Conservation (phyloP, 2,329 filamentous ascomycete species). For the Metarhizium anisopliae region DNA sequence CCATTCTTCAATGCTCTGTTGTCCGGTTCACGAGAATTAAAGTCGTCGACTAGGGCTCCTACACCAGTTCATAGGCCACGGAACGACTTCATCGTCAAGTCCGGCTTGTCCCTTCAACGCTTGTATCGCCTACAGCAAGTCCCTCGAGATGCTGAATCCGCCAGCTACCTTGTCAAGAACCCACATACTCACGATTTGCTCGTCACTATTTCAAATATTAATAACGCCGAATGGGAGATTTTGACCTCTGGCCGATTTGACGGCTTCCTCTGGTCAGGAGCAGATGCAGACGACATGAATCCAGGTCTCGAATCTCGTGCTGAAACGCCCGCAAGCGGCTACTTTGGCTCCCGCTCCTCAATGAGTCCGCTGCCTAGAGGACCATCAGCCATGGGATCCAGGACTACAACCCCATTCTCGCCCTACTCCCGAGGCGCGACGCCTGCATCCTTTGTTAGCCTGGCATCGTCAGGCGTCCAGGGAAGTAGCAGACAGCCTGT, state of each 20-base stretch:
- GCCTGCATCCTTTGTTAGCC: slow-evolving; percentile 49
- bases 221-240: slow-evolving; percentile 92
- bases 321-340: slow-evolving; percentile 43
- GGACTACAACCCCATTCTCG: slow-evolving; percentile 39
- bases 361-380: slow-evolving; percentile 33
- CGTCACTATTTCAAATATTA: slow-evolving; percentile 79
- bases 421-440: slow-evolving; percentile 48
- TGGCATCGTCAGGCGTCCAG: slow-evolving; percentile 37
- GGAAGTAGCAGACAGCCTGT: slow-evolving; percentile 49
- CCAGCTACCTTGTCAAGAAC: slow-evolving; percentile 79
- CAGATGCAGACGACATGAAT: slow-evolving; percentile 49
- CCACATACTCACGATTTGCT: slow-evolving; percentile 76
- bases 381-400: slow-evolving; percentile 32
- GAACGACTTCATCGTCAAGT: slow-evolving; percentile 67
- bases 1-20: slow-evolving; percentile 77
- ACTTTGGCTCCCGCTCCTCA: slow-evolving; percentile 26
- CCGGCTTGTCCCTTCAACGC: slow-evolving; percentile 70
- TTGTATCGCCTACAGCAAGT: slow-evolving; percentile 66
- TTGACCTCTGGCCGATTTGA: slow-evolving; percentile 89
- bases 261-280: slow-evolving; percentile 89
- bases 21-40: slow-evolving; percentile 48
- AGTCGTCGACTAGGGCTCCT: slow-evolving; percentile 52
- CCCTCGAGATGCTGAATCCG: slow-evolving; percentile 78
- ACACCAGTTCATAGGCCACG: slow-evolving; percentile 58
- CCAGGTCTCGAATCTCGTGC: slow-evolving; percentile 41